Conservation (phyloP, 2,329 filamentous ascomycete genomes). For the Venturia carpophila region DNA sequence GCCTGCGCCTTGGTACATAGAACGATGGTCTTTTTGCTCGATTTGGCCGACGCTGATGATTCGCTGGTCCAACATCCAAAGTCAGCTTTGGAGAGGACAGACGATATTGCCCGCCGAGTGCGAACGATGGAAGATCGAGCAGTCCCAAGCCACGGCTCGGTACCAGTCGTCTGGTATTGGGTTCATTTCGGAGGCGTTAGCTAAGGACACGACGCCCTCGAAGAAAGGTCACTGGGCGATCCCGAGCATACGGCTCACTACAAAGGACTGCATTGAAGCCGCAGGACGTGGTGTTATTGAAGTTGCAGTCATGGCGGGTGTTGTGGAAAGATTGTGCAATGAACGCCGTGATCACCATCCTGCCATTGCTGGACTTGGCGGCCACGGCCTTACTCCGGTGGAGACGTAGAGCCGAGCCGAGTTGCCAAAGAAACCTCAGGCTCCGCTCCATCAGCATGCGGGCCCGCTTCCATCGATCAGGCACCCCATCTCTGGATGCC, state of each 20-base stretch:
- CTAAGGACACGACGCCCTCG: background rate
- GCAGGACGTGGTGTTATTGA: background rate
- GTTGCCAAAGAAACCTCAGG: too few species aligned
- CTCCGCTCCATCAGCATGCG: too few species aligned
- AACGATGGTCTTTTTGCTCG: too few species aligned
- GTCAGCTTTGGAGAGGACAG: background rate
- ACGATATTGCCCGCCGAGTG: background rate
- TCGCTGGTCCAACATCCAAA: background rate
- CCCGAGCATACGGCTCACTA: background rate
- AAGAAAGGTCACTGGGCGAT: background rate
- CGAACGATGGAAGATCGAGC: background rate
- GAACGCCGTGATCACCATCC: background rate
- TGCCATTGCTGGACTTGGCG: background rate
- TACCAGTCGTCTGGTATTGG: background rate
- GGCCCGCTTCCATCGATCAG: background rate
- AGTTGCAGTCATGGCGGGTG: background rate
- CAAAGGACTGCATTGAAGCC: background rate
- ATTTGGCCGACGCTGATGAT: background rate
- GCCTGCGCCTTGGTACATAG: background rate
- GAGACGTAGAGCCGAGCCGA: background rate
- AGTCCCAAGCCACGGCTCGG: background rate
- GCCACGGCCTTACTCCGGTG: background rate
- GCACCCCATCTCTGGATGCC: background rate
- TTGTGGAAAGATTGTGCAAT: too few species aligned
- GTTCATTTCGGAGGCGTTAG: background rate